Evolutionary conservation across 805 yeast species (phyloP), one percentile per base, ranked within the genome.

Genomic region (Brettanomyces anomalus): DNA sequence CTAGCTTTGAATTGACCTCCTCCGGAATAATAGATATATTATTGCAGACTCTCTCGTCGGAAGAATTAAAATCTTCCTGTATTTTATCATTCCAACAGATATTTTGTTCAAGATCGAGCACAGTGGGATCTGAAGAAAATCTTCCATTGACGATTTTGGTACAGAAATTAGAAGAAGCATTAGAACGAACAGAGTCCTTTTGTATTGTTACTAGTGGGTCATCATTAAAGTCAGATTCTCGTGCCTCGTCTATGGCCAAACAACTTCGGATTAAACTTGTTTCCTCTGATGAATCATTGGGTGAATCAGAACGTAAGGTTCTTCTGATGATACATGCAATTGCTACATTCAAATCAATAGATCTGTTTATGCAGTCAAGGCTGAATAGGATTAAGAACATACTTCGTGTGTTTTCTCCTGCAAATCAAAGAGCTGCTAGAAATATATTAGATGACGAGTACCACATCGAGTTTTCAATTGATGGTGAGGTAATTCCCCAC

Each of bases 1-100:
- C 95, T 0, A 80, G 89, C 45, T 85, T 79, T 62, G 95, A 87
- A 56, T 64, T 88, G 30, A 68, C 79, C 5, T 71, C 82, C 2
- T 82, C 88, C 2, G 88, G 88, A 0, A 57, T 85, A 5, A 68
- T 82, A 6, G 65, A 67, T 5, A 52, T 67, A 1, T 55, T 82
- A 24, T 51, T 66, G 3, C 19, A 44, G 1, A 42, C 68, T 3
- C 72, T 77, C 38, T 48, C 52, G 21, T 45, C 61, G 36, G 53
- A 56, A 19, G 39, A 47, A 15, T 43, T 59, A 36, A 45, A 52
- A 4, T 49, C 56, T 21, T 61, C 57, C 17, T 54, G 76, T 33
- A 30, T 39, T 20, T 53, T 50, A 18, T 64, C 79, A 2, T 79
- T 85, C 49, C 54, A 70, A 33, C 42, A 52, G 6, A 61, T 61